phyloP scores from a whole-genome alignment of 345 rosid species.

The Psidium friedrichsthalianum region DNA sequence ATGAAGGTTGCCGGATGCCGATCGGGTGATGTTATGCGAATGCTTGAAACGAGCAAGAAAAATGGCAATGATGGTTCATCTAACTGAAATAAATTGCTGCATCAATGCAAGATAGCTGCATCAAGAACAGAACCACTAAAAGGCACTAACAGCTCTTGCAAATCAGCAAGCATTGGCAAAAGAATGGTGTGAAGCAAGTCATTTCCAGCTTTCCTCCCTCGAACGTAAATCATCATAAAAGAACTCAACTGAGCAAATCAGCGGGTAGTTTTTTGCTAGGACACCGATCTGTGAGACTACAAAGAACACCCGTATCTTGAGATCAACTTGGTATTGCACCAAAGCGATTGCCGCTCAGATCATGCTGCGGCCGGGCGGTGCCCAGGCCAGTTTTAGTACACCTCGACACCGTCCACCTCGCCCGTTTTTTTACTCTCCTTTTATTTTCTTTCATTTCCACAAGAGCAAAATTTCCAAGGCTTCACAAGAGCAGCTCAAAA shows the following conservation, averaged over 20 bases:
- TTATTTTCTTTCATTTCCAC: not conserved
- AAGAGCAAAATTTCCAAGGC: not conserved
- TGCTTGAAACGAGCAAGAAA: not conserved
- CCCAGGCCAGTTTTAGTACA: not conserved
- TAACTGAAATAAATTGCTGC: not conserved
- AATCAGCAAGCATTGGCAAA: not conserved
- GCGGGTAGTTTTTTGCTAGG: not conserved
- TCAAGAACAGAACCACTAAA: not conserved
- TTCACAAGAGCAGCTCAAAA: not conserved
- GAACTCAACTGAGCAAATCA: not conserved
- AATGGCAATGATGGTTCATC: not conserved
- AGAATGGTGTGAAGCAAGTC: not conserved
- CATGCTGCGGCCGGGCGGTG: not conserved
- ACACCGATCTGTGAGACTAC: not conserved
- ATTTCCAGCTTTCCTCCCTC: not conserved
- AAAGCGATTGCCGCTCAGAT: not conserved
- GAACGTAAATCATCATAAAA: not conserved
- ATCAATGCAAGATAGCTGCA: not conserved
- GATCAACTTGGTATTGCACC: not conserved
- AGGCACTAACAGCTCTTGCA: not conserved
- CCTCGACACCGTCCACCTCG: not conserved
- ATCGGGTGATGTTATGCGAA: not conserved
- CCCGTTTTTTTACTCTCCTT: not conserved
- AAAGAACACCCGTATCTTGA: not conserved
- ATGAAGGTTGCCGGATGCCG: not conserved